Evolutionary conservation across 1,284 basidiomycete genomes (phyloP).

Genomic region (Thelephora terrestris): DNA sequence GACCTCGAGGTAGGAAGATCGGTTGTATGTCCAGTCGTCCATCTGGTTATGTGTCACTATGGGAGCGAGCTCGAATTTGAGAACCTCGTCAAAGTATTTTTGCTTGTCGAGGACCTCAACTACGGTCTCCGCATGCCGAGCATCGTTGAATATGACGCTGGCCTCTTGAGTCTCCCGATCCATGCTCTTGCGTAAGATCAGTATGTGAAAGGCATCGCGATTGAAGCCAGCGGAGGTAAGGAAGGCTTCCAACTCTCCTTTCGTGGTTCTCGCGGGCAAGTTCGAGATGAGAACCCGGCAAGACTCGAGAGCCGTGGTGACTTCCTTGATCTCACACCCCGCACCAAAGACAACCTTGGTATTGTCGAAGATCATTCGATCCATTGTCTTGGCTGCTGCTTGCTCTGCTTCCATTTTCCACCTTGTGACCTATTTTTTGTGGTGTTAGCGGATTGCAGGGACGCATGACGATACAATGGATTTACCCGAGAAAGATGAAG

Average conservation of each 20-base stretch:
- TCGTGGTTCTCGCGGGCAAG: slow-evolving; percentile 10
- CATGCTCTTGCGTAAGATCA: slow-evolving; percentile 8
- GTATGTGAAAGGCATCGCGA: background rate
- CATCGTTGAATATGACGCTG: slow-evolving; percentile 17
- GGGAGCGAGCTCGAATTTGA: slow-evolving; percentile 2
- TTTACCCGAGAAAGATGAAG: no score
- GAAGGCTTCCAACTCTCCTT: slow-evolving; percentile 7
- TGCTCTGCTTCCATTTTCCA: slow-evolving; percentile 4
- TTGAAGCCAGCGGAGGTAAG: slow-evolving; percentile 11
- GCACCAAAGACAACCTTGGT: slow-evolving; percentile 16
- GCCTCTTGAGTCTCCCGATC: slow-evolving; percentile 9
- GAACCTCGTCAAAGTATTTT: slow-evolving; percentile 4
- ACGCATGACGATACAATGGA: no score
- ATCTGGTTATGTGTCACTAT: background rate
- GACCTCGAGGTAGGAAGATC: background rate
- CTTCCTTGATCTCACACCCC: slow-evolving; percentile 11
- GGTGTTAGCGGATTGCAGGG: no score
- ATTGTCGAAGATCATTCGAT: slow-evolving; percentile 10
- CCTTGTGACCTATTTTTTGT: no score
- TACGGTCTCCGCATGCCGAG: background rate
- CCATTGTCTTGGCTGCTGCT: slow-evolving; percentile 12
- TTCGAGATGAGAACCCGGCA: slow-evolving; percentile 10
- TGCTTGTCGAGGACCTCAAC: slow-evolving; percentile 2
- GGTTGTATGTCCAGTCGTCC: background rate
- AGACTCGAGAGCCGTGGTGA: slow-evolving; percentile 16